A percentile compares a stretch with the other conserved stretches of the same genome.
These are phyloP conservation scores for Epichloe sibirici DNA, from an alignment of 2,329 filamentous ascomycete genomes.

Conservation along the genomic window DNA sequence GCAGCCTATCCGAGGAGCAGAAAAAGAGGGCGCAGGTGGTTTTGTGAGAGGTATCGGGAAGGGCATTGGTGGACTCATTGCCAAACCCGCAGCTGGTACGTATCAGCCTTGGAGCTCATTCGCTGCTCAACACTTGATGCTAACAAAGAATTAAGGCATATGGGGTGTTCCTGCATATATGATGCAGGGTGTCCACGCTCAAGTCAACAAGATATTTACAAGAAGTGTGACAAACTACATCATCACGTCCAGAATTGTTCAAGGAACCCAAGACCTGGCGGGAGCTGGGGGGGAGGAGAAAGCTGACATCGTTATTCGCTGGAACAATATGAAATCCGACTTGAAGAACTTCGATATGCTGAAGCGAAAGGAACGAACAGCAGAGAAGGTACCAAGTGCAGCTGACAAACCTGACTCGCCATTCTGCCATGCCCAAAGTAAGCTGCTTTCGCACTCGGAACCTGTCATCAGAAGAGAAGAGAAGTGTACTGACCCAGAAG, in stretches of 20 bases:
- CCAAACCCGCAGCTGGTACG: constrained; percentile 71
- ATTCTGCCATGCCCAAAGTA: constrained; percentile 23
- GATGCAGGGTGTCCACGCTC: constrained; percentile 70
- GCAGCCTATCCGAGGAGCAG: constrained; percentile 54
- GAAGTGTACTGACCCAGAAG: constrained; percentile 35
- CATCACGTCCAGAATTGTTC: constrained; percentile 60
- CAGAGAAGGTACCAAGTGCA: constrained; percentile 18
- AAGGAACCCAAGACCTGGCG: constrained; percentile 57
- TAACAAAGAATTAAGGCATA: constrained; percentile 18
- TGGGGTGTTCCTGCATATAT: constrained; percentile 69
- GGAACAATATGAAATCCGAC: constrained; percentile 49
- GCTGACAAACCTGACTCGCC: constrained; percentile 10
- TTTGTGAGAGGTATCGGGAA: constrained; percentile 71
- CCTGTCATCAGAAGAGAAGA: constrained; percentile 37
- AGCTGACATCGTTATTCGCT: constrained; percentile 50
- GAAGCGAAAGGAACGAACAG: constrained; percentile 33
- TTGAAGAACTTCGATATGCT: constrained; percentile 46
- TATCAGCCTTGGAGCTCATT: constrained; percentile 2
- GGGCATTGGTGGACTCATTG: constrained; percentile 66
- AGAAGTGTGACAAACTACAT: constrained; percentile 69
- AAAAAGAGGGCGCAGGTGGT: constrained; percentile 40
- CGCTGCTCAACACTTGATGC: not conserved
- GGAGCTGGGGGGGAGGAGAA: constrained; percentile 44
- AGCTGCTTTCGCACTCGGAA: constrained; percentile 37
- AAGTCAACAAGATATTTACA: constrained; percentile 59